These are phyloP conservation scores for Pleurostoma richardsiae DNA, from an alignment of 2,329 filamentous ascomycete species.

Conservation along the genomic window DNA sequence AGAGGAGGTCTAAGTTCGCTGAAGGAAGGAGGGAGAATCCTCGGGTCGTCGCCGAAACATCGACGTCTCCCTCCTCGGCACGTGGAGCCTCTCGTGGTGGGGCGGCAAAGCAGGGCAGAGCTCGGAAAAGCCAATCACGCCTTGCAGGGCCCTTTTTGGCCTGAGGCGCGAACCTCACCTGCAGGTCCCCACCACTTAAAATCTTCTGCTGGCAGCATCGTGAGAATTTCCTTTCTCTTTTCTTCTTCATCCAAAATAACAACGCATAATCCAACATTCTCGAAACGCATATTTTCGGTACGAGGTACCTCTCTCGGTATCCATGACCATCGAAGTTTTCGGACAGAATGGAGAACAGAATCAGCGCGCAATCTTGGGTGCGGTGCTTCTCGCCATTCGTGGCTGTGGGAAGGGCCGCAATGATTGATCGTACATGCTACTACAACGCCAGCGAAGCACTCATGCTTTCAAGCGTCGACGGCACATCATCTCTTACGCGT, in stretches of 20 bases:
- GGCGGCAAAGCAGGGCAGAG: too few species aligned
- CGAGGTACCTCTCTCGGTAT: slow-evolving; percentile 32
- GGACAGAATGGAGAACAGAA: slow-evolving; percentile 41
- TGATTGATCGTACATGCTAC: slow-evolving; percentile 42
- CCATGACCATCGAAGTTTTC: slow-evolving; percentile 40
- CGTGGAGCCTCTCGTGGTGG: too few species aligned
- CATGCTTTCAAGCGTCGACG: too few species aligned
- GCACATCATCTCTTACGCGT: too few species aligned
- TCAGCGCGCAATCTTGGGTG: slow-evolving; percentile 46
- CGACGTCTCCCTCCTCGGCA: too few species aligned
- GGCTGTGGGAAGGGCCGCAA: slow-evolving; percentile 41
- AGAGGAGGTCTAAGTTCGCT: too few species aligned
- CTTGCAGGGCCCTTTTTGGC: too few species aligned
- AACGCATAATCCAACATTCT: slow-evolving; percentile 45
- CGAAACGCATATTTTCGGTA: slow-evolving; percentile 33
- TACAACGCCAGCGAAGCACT: too few species aligned
- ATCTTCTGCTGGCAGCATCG: slow-evolving; percentile 1
- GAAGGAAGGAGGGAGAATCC: too few species aligned
- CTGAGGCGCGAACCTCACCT: too few species aligned
- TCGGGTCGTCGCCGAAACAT: too few species aligned
- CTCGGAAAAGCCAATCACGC: too few species aligned
- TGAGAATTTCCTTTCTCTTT: slow-evolving; percentile 17
- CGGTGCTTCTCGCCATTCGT: slow-evolving; percentile 34
- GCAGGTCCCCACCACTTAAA: neutral
- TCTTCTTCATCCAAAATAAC: slow-evolving; percentile 33